phyloP scores from a whole-genome alignment of 805 yeast genomes.

The Yamadazyma phyllophila region DNA sequence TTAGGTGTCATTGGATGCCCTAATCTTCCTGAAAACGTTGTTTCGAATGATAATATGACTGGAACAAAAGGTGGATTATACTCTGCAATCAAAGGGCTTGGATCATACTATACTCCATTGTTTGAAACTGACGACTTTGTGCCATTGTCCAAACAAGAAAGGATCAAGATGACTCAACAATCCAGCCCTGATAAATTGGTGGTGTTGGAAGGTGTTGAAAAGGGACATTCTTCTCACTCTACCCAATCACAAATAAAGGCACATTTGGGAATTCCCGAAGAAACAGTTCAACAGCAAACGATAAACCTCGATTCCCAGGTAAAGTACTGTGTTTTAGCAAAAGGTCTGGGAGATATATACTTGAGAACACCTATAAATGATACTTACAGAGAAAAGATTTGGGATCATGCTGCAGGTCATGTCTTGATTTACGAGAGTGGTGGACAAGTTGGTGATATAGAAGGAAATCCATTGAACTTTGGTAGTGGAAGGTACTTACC shows the following conservation, averaged over 20 bases:
- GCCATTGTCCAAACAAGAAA: constrained; percentile 28
- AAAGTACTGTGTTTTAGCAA: constrained; percentile 86
- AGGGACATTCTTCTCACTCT: constrained; percentile 90
- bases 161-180: constrained; percentile 53
- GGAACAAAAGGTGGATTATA: constrained; percentile 66
- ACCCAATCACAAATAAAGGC: constrained; percentile 75
- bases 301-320: constrained; percentile 94
- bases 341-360: constrained; percentile 91
- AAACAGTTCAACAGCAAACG: constrained; percentile 58
- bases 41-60: constrained; percentile 30
- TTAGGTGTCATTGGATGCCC: constrained; percentile 98
- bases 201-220: constrained; percentile 92
- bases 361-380: constrained; percentile 79
- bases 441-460: constrained; percentile 83
- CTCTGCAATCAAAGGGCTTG: constrained; percentile 65
- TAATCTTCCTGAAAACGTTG: constrained; percentile 61
- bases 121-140: constrained; percentile 32
- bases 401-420: constrained; percentile 99
- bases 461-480: constrained; percentile 73
- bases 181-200: constrained; percentile 48
- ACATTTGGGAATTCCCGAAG: constrained; percentile 42
- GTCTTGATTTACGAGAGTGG: constrained; percentile 86
- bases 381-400: constrained; percentile 84
- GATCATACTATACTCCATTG: constrained; percentile 57
- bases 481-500: constrained; percentile 78